Percentiles rank a stretch among this genome's conserved stretches.
Conservation (phyloP, 2,329 filamentous ascomycete genomes). For the Tetracladium maxilliforme region DNA sequence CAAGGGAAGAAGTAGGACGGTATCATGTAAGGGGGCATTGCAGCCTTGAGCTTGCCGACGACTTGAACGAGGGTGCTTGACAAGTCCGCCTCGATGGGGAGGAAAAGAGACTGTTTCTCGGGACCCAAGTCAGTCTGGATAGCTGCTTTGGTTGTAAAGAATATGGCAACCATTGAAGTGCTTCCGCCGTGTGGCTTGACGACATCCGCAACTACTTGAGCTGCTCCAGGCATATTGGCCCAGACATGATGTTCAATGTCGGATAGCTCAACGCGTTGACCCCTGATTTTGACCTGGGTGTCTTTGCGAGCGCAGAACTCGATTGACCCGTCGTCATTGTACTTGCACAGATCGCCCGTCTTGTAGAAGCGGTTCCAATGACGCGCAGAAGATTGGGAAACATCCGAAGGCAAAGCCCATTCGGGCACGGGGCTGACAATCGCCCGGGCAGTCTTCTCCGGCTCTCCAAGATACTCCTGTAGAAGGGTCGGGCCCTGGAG, state of each 20-base stretch:
- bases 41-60: too few relatives aligned
- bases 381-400: constrained; percentile 13
- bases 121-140: too few relatives aligned
- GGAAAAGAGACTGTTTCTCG: too few relatives aligned
- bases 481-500: constrained; percentile 47
- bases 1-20: constrained; percentile 62
- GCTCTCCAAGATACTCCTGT: constrained; percentile 43
- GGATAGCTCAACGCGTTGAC: constrained; percentile 47
- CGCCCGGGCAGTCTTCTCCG: constrained; percentile 36
- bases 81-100: too few relatives aligned
- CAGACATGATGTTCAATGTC: constrained; percentile 28
- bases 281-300: constrained; percentile 52
- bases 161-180: too few relatives aligned
- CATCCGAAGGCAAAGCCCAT: too few relatives aligned
- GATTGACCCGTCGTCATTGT: constrained; percentile 33
- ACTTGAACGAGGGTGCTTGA: too few relatives aligned
- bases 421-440: too few relatives aligned
- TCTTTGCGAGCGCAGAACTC: constrained; percentile 49
- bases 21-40: constrained; percentile 64
- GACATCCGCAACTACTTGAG: constrained; percentile 30
- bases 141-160: too few relatives aligned
- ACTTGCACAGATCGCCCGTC: constrained; percentile 43
- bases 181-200: constrained; percentile 16
- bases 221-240: constrained; percentile 19
- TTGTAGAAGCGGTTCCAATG: constrained; percentile 35